phyloP scores from a whole-genome alignment of 805 yeast genomes.

The Nakazawaea holstii region DNA sequence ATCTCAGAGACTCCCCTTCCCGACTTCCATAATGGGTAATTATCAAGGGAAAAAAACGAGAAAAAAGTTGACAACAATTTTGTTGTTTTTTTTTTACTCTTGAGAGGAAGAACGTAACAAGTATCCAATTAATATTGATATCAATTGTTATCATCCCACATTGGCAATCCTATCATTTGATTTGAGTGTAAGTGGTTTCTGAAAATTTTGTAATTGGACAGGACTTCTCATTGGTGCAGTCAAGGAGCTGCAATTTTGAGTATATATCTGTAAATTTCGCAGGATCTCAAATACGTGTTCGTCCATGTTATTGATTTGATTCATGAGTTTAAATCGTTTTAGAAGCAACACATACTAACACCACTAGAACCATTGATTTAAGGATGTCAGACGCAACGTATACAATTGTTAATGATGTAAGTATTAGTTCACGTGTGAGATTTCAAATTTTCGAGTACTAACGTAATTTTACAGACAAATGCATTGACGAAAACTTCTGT shows the following conservation, averaged over 20 bases:
- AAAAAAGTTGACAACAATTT: neutral
- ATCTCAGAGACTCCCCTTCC: neutral
- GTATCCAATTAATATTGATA: neutral
- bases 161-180: neutral
- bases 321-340: neutral
- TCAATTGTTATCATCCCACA: too few species aligned
- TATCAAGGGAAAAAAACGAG: neutral
- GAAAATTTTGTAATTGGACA: too few species aligned
- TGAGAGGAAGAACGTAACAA: neutral
- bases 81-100: too few species aligned
- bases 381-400: slow-evolving; percentile 45
- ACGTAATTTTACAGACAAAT: slow-evolving; percentile 36
- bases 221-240: too few species aligned
- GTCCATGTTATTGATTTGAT: neutral
- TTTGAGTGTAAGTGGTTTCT: neutral
- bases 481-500: slow-evolving; percentile 57
- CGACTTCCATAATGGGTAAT: neutral
- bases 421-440: slow-evolving; percentile 10
- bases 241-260: too few species aligned
- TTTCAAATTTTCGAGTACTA: neutral
- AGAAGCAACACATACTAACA: neutral
- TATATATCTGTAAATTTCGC: neutral
- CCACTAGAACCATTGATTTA: neutral
- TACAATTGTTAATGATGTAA: slow-evolving; percentile 67
- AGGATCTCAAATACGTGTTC: neutral